Evolutionary conservation across 2,329 filamentous ascomycete species (phyloP), one percentile per base, ranked within the genome.

Genomic region (Cyclaneusma minus): DNA sequence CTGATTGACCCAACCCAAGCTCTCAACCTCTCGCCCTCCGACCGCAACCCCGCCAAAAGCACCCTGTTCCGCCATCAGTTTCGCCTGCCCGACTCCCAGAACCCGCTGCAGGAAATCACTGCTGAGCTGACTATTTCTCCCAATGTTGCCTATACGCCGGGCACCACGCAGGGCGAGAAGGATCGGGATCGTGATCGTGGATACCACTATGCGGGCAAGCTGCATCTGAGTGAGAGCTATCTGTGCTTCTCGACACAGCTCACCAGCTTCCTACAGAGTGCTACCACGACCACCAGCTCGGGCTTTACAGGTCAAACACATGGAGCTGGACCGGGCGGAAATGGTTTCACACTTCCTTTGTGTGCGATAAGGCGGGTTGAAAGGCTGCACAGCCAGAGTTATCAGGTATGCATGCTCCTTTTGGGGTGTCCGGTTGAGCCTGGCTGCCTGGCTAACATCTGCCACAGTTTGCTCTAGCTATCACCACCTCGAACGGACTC

Each of bases 231-330:
- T 50, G 87, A 98, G 56, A 70, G 80, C 41, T 98, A 80, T 54
- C 72, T 98, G 41, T 95, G 85, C 62, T 98, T 98, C 60, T 94
- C 85, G 1, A 94, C 89, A 6, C 82, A 89, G 27, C 75, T 82
- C 10, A 80, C 83, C 7, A 91, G 83, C 56, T 94, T 94, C 52
- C 52, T 81, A 21, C 74, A 73, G 35, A 75, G 77, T 1, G 78
- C 87, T 10, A 92, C 74, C 49, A 71, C 78, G 12, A 75, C 71
- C 35, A 75, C 78, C 1, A 85, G 84, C 12, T 82, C 77, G 24
- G 70, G 72, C 31, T 95, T 91, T 54, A 91, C 83, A 4, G 89
- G 85, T 10, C 82, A 92, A 50, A 94, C 87, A 15, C 79, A 93
- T 47, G 84, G 89, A 32, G 82, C 81, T 13, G 89, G 89, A 0